A percentile compares a stretch with the other conserved stretches of the same genome.
Evolutionary conservation across 106 monocot genomes (phyloP).

Genomic region (Agapanthus africanus): DNA sequence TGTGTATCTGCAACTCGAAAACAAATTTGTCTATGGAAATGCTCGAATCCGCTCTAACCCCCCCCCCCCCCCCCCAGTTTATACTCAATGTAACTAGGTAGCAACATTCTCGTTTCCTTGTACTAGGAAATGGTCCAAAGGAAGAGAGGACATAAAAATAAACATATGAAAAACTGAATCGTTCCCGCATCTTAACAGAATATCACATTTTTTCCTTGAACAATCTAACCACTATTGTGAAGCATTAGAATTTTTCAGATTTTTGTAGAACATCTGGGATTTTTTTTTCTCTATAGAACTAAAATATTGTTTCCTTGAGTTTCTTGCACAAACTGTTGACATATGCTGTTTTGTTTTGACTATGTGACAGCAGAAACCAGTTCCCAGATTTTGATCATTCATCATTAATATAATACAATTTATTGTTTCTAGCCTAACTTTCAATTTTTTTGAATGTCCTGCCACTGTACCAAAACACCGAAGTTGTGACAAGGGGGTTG

Average conservation of each 20-base stretch:
- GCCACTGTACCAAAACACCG: no score
- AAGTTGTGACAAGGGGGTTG: no score
- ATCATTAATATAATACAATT: neutral
- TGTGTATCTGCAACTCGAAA: no score
- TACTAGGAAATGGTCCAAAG: no score
- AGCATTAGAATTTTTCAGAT: neutral
- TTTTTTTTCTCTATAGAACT: no score
- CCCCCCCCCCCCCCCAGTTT: no score
- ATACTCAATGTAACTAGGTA: neutral
- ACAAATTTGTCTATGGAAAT: no score
- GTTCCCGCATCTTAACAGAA: no score
- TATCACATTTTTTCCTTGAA: neutral
- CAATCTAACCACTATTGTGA: neutral
- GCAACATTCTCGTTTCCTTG: neutral
- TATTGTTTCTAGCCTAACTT: neutral
- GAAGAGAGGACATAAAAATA: neutral
- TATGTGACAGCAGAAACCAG: neutral
- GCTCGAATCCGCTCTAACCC: no score
- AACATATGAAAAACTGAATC: no score
- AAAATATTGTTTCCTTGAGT: neutral
- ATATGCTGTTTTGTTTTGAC: neutral
- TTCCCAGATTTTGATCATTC: neutral
- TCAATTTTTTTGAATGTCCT: no score
- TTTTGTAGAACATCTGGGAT: neutral
- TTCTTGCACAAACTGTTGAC: neutral